A percentile compares a stretch with the other conserved stretches of the same genome.
These are phyloP conservation scores for Furcasterigmium furcatum DNA, from an alignment of 2,329 filamentous ascomycete species.

Conservation along the genomic window DNA sequence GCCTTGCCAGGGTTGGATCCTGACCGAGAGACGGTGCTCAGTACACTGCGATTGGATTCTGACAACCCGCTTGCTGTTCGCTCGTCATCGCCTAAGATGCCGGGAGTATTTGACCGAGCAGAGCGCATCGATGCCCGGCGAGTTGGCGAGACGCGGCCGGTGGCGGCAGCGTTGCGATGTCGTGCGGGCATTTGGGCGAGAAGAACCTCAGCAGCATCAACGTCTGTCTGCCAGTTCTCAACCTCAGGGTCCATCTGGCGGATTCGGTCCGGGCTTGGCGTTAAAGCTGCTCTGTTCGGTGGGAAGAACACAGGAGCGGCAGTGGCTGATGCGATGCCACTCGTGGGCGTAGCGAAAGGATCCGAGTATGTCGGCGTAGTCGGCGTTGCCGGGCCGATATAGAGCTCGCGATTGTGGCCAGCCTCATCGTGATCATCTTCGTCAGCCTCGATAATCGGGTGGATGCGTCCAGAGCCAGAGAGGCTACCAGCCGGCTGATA, in stretches of 20 bases:
- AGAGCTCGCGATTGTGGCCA: constrained; percentile 17
- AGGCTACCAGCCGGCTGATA: constrained; percentile 12
- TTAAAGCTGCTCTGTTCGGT: constrained; percentile 28
- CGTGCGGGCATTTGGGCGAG: constrained; percentile 39
- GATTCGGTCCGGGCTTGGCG: constrained; percentile 36
- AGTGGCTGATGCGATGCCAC: constrained; percentile 3
- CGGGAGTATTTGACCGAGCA: constrained; percentile 11
- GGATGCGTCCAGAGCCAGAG: constrained; percentile 38
- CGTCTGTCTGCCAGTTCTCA: constrained; percentile 54
- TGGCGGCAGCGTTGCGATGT: constrained; percentile 23
- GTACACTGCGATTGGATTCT: constrained; percentile 46
- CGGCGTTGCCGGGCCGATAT: constrained; percentile 23
- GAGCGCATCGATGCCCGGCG: constrained; percentile 32
- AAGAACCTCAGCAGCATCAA: constrained; percentile 51
- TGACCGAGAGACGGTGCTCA: constrained; percentile 31
- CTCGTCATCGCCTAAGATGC: constrained; percentile 35
- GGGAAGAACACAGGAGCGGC: constrained; percentile 18
- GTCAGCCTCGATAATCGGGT: constrained; percentile 57
- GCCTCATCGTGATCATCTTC: constrained; percentile 40
- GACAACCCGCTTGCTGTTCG: constrained; percentile 56
- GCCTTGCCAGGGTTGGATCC: constrained; percentile 22
- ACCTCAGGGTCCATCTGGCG: constrained; percentile 46
- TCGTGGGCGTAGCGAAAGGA: constrained; percentile 45
- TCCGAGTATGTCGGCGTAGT: constrained; percentile 37
- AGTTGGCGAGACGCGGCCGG: constrained; percentile 33